A percentile compares a stretch with the other conserved stretches of the same genome.
These are phyloP conservation scores for Calonectria naviculata DNA, from an alignment of 2,329 filamentous ascomycete genomes.

Conservation along the genomic window DNA sequence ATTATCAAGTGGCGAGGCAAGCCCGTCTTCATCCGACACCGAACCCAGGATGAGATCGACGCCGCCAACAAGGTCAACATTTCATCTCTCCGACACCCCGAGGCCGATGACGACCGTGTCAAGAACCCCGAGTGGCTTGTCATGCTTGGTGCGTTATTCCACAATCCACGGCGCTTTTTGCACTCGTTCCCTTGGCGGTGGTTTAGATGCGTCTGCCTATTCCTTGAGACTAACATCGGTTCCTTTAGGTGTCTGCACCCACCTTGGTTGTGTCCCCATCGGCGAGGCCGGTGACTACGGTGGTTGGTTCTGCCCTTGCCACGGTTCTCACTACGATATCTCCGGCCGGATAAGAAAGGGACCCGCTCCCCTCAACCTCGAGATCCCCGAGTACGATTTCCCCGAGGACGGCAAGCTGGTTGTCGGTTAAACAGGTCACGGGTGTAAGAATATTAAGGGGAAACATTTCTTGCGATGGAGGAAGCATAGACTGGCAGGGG, in stretches of 20 bases:
- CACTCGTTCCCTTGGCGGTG: not conserved
- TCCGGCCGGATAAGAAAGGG: constrained; percentile 98
- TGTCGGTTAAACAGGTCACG: constrained; percentile 79
- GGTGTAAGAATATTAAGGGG: constrained; percentile 42
- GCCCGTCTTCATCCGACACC: constrained; percentile 99
- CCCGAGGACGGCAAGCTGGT: constrained; percentile 87
- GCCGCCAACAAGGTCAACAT: constrained; percentile 92
- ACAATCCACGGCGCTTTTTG: not conserved
- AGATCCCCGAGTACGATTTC: constrained; percentile 94
- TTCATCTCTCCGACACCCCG: constrained; percentile 87
- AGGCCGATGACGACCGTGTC: constrained; percentile 91
- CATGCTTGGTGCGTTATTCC: constrained; percentile 82
- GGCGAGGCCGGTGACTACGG: constrained; percentile 98
- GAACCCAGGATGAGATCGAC: constrained; percentile 91
- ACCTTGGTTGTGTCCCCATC: constrained; percentile 98
- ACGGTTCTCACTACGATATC: constrained; percentile 99
- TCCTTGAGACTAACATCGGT: constrained; percentile 24
- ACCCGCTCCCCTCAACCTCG: constrained; percentile 96
- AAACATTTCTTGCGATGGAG: constrained; percentile 20
- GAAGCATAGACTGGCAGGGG: constrained; percentile 39
- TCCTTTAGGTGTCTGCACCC: constrained; percentile 91
- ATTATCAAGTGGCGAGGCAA: constrained; percentile 99
- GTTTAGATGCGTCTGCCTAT: not conserved
- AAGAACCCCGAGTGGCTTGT: constrained; percentile 99
- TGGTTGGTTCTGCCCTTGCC: constrained; percentile 99